A percentile compares a stretch with the other conserved stretches of the same genome.
Evolutionary conservation across 2,329 filamentous ascomycete genomes (phyloP).

Genomic region (Chalaropsis ovoidea): DNA sequence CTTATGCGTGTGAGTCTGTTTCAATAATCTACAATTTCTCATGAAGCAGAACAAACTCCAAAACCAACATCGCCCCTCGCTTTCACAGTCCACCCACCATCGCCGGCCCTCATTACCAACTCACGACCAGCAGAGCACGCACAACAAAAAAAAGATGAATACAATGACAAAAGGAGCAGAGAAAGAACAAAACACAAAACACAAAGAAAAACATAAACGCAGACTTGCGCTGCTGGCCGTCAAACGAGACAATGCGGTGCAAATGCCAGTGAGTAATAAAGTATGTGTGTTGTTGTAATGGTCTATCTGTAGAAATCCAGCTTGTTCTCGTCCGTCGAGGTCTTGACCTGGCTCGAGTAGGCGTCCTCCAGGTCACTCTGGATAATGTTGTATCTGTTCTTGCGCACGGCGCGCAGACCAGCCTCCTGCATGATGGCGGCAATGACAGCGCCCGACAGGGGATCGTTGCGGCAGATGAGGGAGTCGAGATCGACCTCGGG

Average conservation of each 20-base stretch:
- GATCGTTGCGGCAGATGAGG: conserved; percentile 92
- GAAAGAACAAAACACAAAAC: not conserved
- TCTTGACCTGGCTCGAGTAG: conserved; percentile 95
- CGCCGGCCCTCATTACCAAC: not conserved
- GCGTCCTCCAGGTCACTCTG: conserved; percentile 94
- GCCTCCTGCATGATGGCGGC: conserved; percentile 99
- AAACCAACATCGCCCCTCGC: not conserved
- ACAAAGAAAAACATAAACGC: not conserved
- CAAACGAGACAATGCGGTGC: no score
- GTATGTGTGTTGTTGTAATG: conserved; percentile 9
- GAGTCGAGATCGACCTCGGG: conserved; percentile 95
- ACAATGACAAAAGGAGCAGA: not conserved
- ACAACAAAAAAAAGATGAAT: not conserved
- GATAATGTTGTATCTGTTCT: conserved; percentile 99
- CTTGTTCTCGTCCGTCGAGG: conserved; percentile 53
- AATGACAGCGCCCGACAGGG: conserved; percentile 87
- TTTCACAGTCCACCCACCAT: not conserved
- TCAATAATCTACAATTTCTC: not conserved
- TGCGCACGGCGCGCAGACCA: conserved; percentile 81
- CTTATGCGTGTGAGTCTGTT: conserved; percentile 1
- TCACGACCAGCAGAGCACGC: not conserved
- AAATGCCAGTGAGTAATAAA: no score
- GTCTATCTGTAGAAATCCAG: conserved; percentile 85
- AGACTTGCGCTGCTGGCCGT: not conserved
- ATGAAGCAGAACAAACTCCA: not conserved